Evolutionary conservation across 257 asterid genomes (phyloP), one percentile per base, ranked within the genome.

Genomic region (Haberlea rhodopensis): DNA sequence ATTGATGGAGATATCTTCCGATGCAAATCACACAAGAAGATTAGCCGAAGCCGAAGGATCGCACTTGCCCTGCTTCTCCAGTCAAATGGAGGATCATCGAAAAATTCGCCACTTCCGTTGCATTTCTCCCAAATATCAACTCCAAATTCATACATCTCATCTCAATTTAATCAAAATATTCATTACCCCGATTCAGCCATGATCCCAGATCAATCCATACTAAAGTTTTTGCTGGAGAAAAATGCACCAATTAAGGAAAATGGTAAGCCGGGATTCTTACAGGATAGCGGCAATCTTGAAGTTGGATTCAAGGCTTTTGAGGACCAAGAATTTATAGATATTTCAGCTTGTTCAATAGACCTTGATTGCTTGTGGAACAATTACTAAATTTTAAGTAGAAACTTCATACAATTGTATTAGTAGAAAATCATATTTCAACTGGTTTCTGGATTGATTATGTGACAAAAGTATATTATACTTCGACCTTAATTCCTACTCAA

Each of bases 51-150:
- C 65, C 5, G 82, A 79, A 31, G 68, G 54, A 27, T 69, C 91
- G 5, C 68, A 77, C 60, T 79, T 79, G 81, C 68, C 87, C 76
- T 76, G 85, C 85, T 84, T 85, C 89, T 87, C 96, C 80, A 76
- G 69, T 26, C 60, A 29, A 46, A 60, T 31, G 74, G 85, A 78
- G 60, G 83, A 81, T 43, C 80, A 72, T 1, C 78, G 54, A 21
- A 65, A 56, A 5, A 56, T 75, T 69, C 72, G 53, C 66, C 72
- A 1, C 58, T 57, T 29, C 73, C 75, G 0, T 66, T 73, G 2
- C 9, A 7, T 4, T 46, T 60, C 29, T 77, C 84, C 13, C 68
- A 66, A 16, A 23, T 16, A 32, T 59, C 73, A 16, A 48, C 53
- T 57, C 69, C 69, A 20, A 77, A 71, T 32, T 75, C 80, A 1